Base-by-base conservation (phyloP, 768 basidiomycete genomes). In the Gloeostereum incarnatum region DNA sequence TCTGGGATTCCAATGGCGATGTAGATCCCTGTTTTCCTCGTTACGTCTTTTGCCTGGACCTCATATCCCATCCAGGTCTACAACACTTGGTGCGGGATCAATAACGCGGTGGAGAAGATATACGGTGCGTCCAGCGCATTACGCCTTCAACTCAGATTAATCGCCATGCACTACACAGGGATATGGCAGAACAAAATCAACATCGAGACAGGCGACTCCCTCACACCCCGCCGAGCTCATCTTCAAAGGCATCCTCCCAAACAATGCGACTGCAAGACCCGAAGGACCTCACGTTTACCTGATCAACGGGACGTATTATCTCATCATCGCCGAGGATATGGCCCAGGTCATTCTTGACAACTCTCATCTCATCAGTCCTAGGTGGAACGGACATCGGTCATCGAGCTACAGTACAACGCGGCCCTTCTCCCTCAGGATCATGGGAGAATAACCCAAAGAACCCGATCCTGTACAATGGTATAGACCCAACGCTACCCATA, bases 121-220 rank as follows among this genome's bases (percentile, higher is more conserved):
- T 65, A 63, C 38, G 55, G 59, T 60, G 25, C 6, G 53, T 37
- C 7, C 2, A 11, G 7, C 33, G n/a, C 21, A 11, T 34, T 20
- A 3, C 3, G 8, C 19, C n/a, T 34, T 18, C 17, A 13, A n/a
- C 11, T 2, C 33, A 4, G 7, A n/a, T 34, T 20, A 34, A 14
- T 34, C n/a, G 17, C n/a, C n/a, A n/a, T n/a, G n/a, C n/a, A n/a
- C n/a, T 10, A 35, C 21, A 5, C 36, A 62, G 62, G 60, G n/a
- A 65, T 65, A 14, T 64, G 55, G 42, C 64, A 66, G 38, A 59
- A 53, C 42, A 63, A 63, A 43, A 56, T 66, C 30, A 59, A 63
- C 47, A 44, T 65, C 16, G 18, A 38, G 5, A 65, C 63, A 0
- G 64, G 64, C 3, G 51, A 51, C 31, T 60, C 62, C 2, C 47